Evolutionary conservation across 1,284 basidiomycete species (phyloP), one percentile per base, ranked within the genome.

Genomic region (Microbotryum silenes-acaulis): DNA sequence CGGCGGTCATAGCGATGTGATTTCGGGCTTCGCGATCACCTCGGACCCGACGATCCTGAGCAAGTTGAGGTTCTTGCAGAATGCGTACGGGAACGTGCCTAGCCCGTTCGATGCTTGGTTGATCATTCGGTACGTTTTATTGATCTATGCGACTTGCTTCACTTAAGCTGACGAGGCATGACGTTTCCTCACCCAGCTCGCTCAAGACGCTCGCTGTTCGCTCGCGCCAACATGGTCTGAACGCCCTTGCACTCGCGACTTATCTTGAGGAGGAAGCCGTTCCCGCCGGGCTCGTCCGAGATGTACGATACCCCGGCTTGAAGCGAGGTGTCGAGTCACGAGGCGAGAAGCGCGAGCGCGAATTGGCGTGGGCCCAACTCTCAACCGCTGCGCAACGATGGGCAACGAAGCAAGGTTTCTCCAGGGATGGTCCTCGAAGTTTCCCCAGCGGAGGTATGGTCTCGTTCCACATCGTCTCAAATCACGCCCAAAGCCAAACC

Each of bases 361-460:
- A 56, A 65, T 70, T 68, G 60, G 88, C 89, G 3, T 79, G 79
- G 65, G 79, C 78, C 65, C 91, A 87, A 71, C 80, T 90, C 27
- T 78, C 82, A 49, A 80, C 23, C 73, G 74, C 51, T 69, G 72
- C 74, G 56, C 76, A 56, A 54, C 74, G 70, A 25, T 75, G 72
- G 58, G 72, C 71, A 27, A 70, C 71, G 33, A 63, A 61, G 20
- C 70, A 53, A 33, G 70, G 70, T 3, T 66, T 67, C 12, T 73
- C 67, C 23, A 74, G 72, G 3, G 77, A 76, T 5, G 61, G 51
- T 1, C 61, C 66, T 33, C 65, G 63, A 2, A 84, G 85, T 0
- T 88, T 93, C 76, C 89, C 90, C 0, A 90, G 84, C 71, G 85
- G 87, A n/a, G 87, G 88, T n/a, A 89, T 89, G 84, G 80, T 91